phyloP scores from a whole-genome alignment of 2,329 filamentous ascomycete genomes.

The Sclerotinia nivalis region DNA sequence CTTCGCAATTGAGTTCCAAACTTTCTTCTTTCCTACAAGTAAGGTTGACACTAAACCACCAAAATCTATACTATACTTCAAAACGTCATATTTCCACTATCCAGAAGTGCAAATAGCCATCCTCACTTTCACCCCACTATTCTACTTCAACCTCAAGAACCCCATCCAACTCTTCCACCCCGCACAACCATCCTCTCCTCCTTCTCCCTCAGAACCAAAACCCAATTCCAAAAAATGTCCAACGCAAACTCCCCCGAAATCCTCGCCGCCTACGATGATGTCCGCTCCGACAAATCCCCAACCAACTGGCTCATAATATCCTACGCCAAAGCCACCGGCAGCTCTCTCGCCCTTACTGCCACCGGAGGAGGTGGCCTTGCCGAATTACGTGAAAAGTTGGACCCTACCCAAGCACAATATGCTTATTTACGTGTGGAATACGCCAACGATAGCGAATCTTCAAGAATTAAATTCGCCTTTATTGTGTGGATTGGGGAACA shows the following conservation, averaged over 20 bases:
- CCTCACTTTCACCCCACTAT: constrained; percentile 1
- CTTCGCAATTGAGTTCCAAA: neutral
- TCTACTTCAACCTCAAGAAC: neutral
- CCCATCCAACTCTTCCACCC: constrained; percentile 1
- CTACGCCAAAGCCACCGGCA: constrained; percentile 56
- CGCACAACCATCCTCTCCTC: neutral
- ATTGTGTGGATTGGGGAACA: constrained; percentile 67
- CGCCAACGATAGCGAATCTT: constrained; percentile 70
- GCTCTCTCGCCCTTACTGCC: constrained; percentile 55
- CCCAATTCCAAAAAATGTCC: constrained; percentile 49
- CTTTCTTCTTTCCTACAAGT: neutral
- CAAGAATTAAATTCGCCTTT: constrained; percentile 66
- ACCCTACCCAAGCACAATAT: constrained; percentile 43
- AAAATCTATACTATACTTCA: neutral
- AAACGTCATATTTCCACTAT: neutral
- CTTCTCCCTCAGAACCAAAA: neutral
- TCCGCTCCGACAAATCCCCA: constrained; percentile 65
- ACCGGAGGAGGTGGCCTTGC: constrained; percentile 62
- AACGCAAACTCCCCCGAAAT: constrained; percentile 60
- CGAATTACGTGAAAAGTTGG: constrained; percentile 58
- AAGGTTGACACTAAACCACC: neutral
- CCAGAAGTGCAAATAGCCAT: neutral
- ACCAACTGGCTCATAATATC: constrained; percentile 69
- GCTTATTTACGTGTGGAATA: constrained; percentile 60
- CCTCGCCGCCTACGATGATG: constrained; percentile 63